Conservation (phyloP, 805 yeast genomes). For the Wickerhamiella sergipiensis region DNA sequence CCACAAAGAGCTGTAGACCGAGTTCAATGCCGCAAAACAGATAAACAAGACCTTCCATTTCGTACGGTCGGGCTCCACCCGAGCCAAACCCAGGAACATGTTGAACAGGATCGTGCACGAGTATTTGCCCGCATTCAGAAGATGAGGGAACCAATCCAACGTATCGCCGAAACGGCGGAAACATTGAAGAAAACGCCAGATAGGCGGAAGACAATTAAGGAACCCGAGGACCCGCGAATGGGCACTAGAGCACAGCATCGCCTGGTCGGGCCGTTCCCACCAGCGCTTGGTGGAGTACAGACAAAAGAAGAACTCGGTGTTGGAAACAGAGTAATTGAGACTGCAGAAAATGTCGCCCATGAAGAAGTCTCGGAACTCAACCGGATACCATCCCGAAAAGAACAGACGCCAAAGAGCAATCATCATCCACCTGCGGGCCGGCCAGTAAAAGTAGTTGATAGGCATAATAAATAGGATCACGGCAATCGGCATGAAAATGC, state of each 20-base stretch:
- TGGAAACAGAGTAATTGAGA: constrained; percentile 76
- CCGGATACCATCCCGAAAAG: constrained; percentile 81
- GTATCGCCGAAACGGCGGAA: constrained; percentile 82
- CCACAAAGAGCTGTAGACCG: constrained; percentile 63
- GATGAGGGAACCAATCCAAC: constrained; percentile 92
- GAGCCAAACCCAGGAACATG: constrained; percentile 59
- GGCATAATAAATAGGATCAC: constrained; percentile 46
- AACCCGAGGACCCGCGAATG: constrained; percentile 72
- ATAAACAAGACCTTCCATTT: constrained; percentile 47
- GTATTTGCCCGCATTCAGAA: constrained; percentile 79
- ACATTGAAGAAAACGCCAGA: constrained; percentile 88
- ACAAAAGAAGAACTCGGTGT: constrained; percentile 75
- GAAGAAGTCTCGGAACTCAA: constrained; percentile 88
- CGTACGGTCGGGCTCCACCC: constrained; percentile 38
- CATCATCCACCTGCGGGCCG: constrained; percentile 69
- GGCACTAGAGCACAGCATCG: constrained; percentile 56
- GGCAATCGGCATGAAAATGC: constrained; percentile 50
- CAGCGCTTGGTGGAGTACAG: constrained; percentile 54
- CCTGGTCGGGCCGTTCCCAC: constrained; percentile 28
- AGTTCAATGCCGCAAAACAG: constrained; percentile 58
- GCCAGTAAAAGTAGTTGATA: constrained; percentile 37
- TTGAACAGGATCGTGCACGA: constrained; percentile 51
- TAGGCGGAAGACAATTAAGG: constrained; percentile 67
- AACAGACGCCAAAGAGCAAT: constrained; percentile 57
- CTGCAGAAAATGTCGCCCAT: constrained; percentile 86